Evolutionary conservation across 75 land plant genomes (phyloP).

Genomic region (Cupressus sempervirens): DNA sequence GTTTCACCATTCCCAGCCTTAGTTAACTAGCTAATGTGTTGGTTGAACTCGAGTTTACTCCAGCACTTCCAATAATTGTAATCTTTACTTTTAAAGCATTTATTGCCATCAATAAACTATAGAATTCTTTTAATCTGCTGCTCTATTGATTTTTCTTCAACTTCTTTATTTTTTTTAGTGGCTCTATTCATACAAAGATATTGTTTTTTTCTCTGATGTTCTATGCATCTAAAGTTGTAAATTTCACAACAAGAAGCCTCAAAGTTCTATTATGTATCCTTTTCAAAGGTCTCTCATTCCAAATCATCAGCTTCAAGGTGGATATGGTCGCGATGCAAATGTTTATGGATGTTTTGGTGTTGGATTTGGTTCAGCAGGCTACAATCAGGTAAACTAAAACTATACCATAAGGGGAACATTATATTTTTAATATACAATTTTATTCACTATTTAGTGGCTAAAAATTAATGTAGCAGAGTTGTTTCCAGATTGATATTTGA

Average conservation of each 20-base stretch:
- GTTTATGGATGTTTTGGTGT: conserved; percentile 64
- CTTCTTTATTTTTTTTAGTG: too few species aligned
- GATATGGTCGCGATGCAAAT: conserved; percentile 49
- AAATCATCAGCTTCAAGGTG: conserved; percentile 48
- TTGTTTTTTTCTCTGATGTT: too few species aligned
- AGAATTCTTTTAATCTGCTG: too few species aligned
- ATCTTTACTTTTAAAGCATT: too few species aligned
- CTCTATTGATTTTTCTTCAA: too few species aligned
- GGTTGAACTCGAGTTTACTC: too few species aligned
- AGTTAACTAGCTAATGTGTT: too few species aligned
- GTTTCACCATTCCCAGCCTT: too few species aligned
- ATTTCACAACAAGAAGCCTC: conserved; percentile 71
- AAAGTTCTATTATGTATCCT: conserved; percentile 20
- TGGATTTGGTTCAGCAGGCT: conserved; percentile 59
- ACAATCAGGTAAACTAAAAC: conserved; percentile 58
- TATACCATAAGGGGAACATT: not conserved
- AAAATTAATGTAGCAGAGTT: not conserved
- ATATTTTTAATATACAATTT: not conserved
- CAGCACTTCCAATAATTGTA: too few species aligned
- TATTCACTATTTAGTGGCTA: not conserved
- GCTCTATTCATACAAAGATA: too few species aligned
- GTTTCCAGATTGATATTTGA: not conserved
- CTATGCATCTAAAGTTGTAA: too few species aligned
- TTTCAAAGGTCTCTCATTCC: conserved; percentile 40
- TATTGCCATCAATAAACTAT: too few species aligned